Evolutionary conservation across 2,329 filamentous ascomycete species (phyloP), one percentile per base, ranked within the genome.

Genomic region (Fusarium lateritium): DNA sequence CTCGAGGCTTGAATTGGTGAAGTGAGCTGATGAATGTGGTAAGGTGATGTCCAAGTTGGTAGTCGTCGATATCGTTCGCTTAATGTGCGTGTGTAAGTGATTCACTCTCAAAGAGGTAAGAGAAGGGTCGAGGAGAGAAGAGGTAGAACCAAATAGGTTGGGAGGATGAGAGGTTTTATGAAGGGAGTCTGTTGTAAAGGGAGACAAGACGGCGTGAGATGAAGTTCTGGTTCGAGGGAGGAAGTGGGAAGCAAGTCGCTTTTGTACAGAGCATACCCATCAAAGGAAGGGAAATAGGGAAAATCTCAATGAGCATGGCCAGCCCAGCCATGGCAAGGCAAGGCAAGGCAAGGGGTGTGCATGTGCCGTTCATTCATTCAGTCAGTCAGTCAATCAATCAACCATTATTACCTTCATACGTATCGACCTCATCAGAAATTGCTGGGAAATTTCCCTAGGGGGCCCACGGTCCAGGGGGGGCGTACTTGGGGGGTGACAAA

Each of bases 361-460:
- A 67, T 63, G 38, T 57, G 51, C 61, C 51, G 22, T 64, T 39
- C 58, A 31, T 40, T 44, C 56, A 60, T 21, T 61, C 34, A 26
- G 15, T 49, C 57, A 38, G 13, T 51, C 49, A 59, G 19, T 44
- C 64, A 65, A 39, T 52, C 58, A 51, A 51, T 50, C 51, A 46
- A 36, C 22, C 61, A 58, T 57, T 58, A 50, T 68, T 58, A 57
- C 62, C 44, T 42, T 66, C 64, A 56, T 66, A 43, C 57, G 65
- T 65, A 62, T 69, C 60, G 24, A 65, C 60, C 57, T 65, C 65
- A 69, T 65, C 65, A 69, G 28, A 69, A 69, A 69, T 69, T 69
- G 51, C 60, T 62, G 17, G 56, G 47, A 59, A 69, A 69, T 69
- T 69, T 69, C 66, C 44, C 60, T 38, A 31, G 26, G 58, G 62